phyloP scores from a whole-genome alignment of 164 flowering plant genomes.

The Magnolia officinalis region DNA sequence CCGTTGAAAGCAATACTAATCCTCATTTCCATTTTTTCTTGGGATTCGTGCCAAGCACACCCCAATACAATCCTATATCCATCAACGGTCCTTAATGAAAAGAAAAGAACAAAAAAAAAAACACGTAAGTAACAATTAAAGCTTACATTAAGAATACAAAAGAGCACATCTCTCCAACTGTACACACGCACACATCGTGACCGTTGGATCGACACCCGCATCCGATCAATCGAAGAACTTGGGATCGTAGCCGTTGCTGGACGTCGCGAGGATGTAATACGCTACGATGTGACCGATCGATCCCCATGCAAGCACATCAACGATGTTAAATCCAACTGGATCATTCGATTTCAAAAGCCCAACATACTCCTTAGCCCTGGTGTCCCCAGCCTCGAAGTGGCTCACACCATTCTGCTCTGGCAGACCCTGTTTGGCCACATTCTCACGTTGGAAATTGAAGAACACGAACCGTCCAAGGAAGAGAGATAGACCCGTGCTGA shows the following conservation, averaged over 20 bases:
- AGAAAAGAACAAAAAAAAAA: neutral
- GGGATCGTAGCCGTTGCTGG: constrained; percentile 96
- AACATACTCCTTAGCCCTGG: constrained; percentile 88
- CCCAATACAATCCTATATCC: too few species aligned
- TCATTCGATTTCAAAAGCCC: constrained; percentile 91
- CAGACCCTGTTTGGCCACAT: constrained; percentile 69
- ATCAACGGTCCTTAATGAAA: too few species aligned
- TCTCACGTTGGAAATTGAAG: constrained; percentile 98
- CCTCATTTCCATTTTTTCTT: too few species aligned
- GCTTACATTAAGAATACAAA: neutral
- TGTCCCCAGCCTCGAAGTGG: constrained; percentile 94
- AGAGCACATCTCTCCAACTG: constrained; percentile 5
- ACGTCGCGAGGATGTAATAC: constrained; percentile 90
- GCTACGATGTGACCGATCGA: constrained; percentile 97
- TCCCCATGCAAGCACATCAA: constrained; percentile 98
- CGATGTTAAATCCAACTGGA: constrained; percentile 95
- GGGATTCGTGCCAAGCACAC: too few species aligned
- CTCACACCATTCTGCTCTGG: constrained; percentile 91
- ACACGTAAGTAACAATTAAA: neutral
- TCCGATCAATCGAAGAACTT: constrained; percentile 50
- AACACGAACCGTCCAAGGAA: constrained; percentile 95
- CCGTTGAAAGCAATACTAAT: too few species aligned
- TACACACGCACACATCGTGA: constrained; percentile 37
- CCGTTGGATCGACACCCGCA: constrained; percentile 37
- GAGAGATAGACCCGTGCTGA: constrained; percentile 91